Base-by-base conservation (phyloP, 352 stramenopile species). In the Elongisporangium anandrum region DNA sequence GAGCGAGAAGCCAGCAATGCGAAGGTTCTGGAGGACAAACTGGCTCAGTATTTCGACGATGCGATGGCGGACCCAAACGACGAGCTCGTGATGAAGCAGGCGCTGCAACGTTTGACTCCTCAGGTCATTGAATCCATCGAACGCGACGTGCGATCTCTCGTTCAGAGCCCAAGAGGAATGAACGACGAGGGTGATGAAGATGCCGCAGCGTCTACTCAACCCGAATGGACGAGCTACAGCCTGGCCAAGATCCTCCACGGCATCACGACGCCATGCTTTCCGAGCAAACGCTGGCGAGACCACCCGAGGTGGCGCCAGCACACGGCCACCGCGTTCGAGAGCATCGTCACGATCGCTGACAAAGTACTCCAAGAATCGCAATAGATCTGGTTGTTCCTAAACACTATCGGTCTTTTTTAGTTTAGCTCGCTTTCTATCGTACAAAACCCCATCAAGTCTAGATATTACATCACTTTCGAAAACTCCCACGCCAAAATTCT, bases 211-310 rank as follows among this genome's bases (percentile, higher is more conserved):
- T 29, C 19, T 7, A 50, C 13, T 22, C 24, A 39, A n/a, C 39
- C 34, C 51, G 63, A 60, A 21, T 94, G 80, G 80, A 83, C 85
- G 50, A 72, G 72, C 57, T 80, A 85, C 63, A 83, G 67, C n/a
- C 78, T 93, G 50, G 82, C 83, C 1, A 85, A 86, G 38, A 69
- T 95, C 29, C 88, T 93, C 57, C 85, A 95, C 48, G 85, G 85
- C 6, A 66, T 95, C 23, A 68, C 75, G 45, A 88, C 74, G 22
- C 83, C 83, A 24, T 78, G 72, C 47, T 88, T 91, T 53, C 73
- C 80, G 13, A 69, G 70, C 0, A 64, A 72, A 15, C 62, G 72
- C 38, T 95, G 86, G 86, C 79, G 78, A 0, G 73, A 92, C 26
- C 72, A 91, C 61, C 51, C 66, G 23, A 76, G 64, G 53, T 95